Percentiles rank a stretch among this genome's conserved stretches.
Evolutionary conservation across 75 land plant species (phyloP).

Genomic region (Selaginella moellendorffii): DNA sequence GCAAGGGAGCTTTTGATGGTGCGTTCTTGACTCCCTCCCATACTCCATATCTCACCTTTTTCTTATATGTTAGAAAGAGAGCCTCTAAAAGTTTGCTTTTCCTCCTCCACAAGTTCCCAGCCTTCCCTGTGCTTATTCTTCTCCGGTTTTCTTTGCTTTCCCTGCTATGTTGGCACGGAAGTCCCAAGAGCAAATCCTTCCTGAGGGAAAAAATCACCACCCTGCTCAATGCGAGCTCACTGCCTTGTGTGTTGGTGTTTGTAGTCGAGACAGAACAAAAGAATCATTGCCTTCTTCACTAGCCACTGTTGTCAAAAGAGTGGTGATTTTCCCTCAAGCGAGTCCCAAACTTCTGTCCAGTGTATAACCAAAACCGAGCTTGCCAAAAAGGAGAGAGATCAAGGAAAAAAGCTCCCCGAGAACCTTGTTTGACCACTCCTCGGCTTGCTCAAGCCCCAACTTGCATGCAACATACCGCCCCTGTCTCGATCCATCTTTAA

Average conservation of each 20-base stretch:
- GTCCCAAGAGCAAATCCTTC: background rate
- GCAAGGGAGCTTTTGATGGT: background rate
- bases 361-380: too few species aligned
- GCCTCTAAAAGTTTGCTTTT: background rate
- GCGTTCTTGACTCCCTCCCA: background rate
- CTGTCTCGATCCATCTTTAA: too few species aligned
- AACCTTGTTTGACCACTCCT: too few species aligned
- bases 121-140: too few species aligned
- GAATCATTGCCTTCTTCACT: too few species aligned
- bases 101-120: background rate
- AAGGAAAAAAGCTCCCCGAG: too few species aligned
- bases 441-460: background rate
- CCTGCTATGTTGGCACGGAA: background rate
- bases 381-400: too few species aligned
- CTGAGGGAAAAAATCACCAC: background rate
- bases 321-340: background rate
- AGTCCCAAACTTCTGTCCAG: background rate
- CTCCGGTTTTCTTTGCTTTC: too few species aligned
- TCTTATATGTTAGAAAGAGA: background rate
- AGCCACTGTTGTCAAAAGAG: too few species aligned
- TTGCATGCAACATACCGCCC: conserved; percentile 1
- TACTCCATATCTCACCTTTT: background rate
- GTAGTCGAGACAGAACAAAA: too few species aligned
- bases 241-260: too few species aligned
- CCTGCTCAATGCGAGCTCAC: background rate